phyloP scores from a whole-genome alignment of 1,284 basidiomycete species.

The Exobasidium cylindrosporum region DNA sequence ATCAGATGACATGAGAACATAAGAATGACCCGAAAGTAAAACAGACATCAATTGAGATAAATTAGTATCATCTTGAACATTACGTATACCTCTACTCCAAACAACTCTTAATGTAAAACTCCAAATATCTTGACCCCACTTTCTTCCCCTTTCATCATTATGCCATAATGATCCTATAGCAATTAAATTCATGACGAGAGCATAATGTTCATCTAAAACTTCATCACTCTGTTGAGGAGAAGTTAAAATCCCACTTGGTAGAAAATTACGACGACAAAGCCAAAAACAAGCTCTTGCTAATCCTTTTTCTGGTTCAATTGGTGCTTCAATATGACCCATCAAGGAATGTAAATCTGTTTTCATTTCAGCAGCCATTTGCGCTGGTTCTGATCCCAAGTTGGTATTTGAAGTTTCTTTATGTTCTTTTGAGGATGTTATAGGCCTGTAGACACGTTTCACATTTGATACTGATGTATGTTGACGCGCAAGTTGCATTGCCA shows the following conservation, averaged over 20 bases:
- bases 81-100: background rate
- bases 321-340: background rate
- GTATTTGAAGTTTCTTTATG: background rate
- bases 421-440: too few relatives aligned
- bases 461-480: background rate
- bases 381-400: background rate
- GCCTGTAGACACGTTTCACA: too few relatives aligned
- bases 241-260: background rate
- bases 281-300: background rate
- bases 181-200: background rate
- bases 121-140: background rate
- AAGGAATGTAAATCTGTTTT: background rate
- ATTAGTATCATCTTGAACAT: background rate
- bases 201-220: background rate
- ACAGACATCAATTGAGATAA: background rate
- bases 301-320: background rate
- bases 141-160: background rate
- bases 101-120: background rate
- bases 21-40: background rate
- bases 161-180: conserved; percentile 1
- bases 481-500: background rate
- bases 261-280: background rate
- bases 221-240: background rate
- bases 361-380: background rate
- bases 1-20: conserved; percentile 3